Evolutionary conservation across 257 asterid genomes (phyloP).

Genomic region (Echium plantagineum): DNA sequence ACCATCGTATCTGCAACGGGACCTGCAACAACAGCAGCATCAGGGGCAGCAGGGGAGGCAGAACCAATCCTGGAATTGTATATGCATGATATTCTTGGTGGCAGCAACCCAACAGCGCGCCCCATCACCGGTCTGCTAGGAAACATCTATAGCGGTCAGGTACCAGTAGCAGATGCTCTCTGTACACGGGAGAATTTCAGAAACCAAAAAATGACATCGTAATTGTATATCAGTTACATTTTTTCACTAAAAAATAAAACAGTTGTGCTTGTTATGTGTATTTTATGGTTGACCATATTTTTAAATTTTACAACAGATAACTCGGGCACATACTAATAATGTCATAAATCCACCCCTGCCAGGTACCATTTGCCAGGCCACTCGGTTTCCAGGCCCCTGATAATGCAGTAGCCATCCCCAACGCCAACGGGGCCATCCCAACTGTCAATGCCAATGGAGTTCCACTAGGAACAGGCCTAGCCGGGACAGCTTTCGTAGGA

Average conservation of each 20-base stretch:
- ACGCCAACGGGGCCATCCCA: constrained; percentile 72
- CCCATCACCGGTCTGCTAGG: constrained; percentile 77
- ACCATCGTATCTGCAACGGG: constrained; percentile 13
- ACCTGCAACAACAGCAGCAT: constrained; percentile 14
- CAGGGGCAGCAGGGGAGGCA: constrained; percentile 7
- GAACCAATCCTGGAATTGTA: constrained; percentile 49
- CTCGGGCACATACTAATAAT: too few relatives aligned
- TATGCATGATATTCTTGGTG: constrained; percentile 93
- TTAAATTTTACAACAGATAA: too few relatives aligned
- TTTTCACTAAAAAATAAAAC: too few relatives aligned
- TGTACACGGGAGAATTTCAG: too few relatives aligned
- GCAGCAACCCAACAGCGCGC: constrained; percentile 76
- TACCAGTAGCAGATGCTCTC: constrained; percentile 1
- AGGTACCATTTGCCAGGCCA: constrained; percentile 78
- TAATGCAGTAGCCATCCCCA: constrained; percentile 63
- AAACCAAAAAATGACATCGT: too few relatives aligned
- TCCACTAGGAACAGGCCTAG: constrained; percentile 72
- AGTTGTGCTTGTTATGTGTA: too few relatives aligned
- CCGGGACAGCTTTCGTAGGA: constrained; percentile 51
- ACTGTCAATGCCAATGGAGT: constrained; percentile 51
- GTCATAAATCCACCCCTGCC: constrained; percentile 15
- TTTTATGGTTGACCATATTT: too few relatives aligned
- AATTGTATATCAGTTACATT: too few relatives aligned
- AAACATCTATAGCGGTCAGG: constrained; percentile 81
- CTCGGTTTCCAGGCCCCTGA: constrained; percentile 61